Evolutionary conservation across 805 yeast species (phyloP).

Genomic region (Candida bentonensis): DNA sequence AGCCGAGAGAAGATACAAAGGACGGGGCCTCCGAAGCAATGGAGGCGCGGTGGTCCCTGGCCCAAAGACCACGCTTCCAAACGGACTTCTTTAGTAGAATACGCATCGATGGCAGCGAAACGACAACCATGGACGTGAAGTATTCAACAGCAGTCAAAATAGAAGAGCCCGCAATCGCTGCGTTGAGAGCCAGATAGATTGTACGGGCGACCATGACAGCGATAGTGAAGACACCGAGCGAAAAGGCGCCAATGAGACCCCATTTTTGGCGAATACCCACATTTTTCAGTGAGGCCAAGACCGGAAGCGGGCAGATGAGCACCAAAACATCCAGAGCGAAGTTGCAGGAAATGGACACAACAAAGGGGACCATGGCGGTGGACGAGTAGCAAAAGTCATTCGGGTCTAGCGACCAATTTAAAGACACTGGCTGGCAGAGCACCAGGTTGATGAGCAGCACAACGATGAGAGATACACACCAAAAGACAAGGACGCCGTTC

Average conservation of each 20-base stretch:
- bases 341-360: slow-evolving; percentile 12
- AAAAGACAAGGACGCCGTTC: slow-evolving; percentile 7
- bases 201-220: slow-evolving; percentile 13
- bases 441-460: slow-evolving; percentile 11
- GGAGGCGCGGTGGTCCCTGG: not conserved
- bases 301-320: slow-evolving; percentile 15
- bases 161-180: slow-evolving; percentile 11
- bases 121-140: slow-evolving; percentile 14
- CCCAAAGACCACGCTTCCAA: not conserved
- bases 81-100: slow-evolving; percentile 6
- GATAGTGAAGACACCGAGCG: slow-evolving; percentile 15
- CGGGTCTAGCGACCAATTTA: slow-evolving; percentile 13
- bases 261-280: slow-evolving; percentile 9
- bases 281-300: slow-evolving; percentile 9
- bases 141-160: slow-evolving; percentile 15
- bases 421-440: slow-evolving; percentile 14
- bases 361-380: slow-evolving; percentile 14
- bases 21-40: not conserved
- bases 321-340: slow-evolving; percentile 13
- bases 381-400: slow-evolving; percentile 13
- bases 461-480: slow-evolving; percentile 7
- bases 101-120: slow-evolving; percentile 15
- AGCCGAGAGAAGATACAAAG: not conserved
- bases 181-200: slow-evolving; percentile 10
- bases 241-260: slow-evolving; percentile 15